phyloP scores from a whole-genome alignment of 2,329 filamentous ascomycete species.

The Aureobasidium melanogenum region DNA sequence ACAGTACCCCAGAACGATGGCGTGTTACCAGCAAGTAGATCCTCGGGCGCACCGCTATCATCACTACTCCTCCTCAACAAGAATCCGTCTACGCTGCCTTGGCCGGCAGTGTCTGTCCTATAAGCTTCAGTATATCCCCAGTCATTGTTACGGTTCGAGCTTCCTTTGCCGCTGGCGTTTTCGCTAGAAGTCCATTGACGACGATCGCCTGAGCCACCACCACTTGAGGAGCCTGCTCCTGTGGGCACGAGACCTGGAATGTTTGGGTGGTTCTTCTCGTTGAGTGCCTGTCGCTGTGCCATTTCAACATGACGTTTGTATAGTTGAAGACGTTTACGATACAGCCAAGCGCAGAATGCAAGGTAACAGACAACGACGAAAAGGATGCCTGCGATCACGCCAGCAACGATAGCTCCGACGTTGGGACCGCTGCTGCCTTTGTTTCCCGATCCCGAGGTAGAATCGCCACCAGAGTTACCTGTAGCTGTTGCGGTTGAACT shows the following conservation, averaged over 20 bases:
- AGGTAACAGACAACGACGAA: slow-evolving; percentile 55
- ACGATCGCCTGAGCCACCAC: background rate
- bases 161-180: slow-evolving; percentile 8
- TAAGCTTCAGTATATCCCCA: slow-evolving; percentile 1
- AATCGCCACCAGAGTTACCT: slow-evolving; percentile 34
- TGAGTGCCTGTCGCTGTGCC: slow-evolving; percentile 47
- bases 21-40: slow-evolving; percentile 53
- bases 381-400: slow-evolving; percentile 57
- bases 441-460: slow-evolving; percentile 33
- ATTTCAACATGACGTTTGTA: slow-evolving; percentile 64
- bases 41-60: slow-evolving; percentile 42
- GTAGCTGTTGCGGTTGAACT: slow-evolving; percentile 38
- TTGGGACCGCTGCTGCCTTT: slow-evolving; percentile 31
- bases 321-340: slow-evolving; percentile 59
- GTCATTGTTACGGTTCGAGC: background rate
- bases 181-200: background rate
- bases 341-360: slow-evolving; percentile 64
- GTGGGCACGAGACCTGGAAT: slow-evolving; percentile 23
- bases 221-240: slow-evolving; percentile 16
- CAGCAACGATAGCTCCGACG: slow-evolving; percentile 48
- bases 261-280: slow-evolving; percentile 24
- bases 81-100: slow-evolving; percentile 16
- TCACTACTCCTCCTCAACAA: slow-evolving; percentile 33
- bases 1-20: slow-evolving; percentile 61
- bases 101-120: background rate